These are phyloP conservation scores for Naganishia vaughanmartiniae DNA, from an alignment of 768 basidiomycete genomes.

Conservation along the genomic window DNA sequence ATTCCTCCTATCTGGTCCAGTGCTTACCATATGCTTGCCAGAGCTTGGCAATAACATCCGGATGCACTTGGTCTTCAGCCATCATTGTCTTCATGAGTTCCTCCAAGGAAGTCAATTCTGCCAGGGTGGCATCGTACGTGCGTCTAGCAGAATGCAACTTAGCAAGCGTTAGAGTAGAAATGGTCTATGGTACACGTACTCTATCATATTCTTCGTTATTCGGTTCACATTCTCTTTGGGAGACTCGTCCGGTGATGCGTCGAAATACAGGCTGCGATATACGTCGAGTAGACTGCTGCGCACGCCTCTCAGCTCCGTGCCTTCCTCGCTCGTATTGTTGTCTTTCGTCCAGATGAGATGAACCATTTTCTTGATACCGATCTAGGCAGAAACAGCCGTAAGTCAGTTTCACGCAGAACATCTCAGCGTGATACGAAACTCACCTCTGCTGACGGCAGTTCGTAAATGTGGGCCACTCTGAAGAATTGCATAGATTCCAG, in stretches of 20 bases:
- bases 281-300: conserved; percentile 82
- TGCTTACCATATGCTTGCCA: conserved; percentile 80
- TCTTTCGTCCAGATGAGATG: conserved; percentile 98
- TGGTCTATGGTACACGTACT: conserved; percentile 57
- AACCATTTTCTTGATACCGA: conserved; percentile 90
- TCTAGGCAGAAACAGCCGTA: conserved; percentile 53
- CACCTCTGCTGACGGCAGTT: conserved; percentile 74
- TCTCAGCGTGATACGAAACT: conserved; percentile 32
- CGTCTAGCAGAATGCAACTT: conserved; percentile 57
- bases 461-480: conserved; percentile 73
- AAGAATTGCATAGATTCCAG: conserved; percentile 69
- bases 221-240: conserved; percentile 83
- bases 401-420: background rate
- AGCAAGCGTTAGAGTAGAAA: background rate
- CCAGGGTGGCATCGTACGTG: conserved; percentile 86
- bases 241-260: conserved; percentile 65
- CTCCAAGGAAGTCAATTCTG: conserved; percentile 91
- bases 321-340: conserved; percentile 74
- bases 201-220: conserved; percentile 95
- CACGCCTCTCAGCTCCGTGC: conserved; percentile 79
- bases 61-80: conserved; percentile 69
- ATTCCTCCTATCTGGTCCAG: background rate
- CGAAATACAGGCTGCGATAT: conserved; percentile 84
- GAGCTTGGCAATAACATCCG: conserved; percentile 80
- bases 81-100: conserved; percentile 97